Evolutionary conservation across 1,284 basidiomycete genomes (phyloP).

Genomic region (Golubevia pallescens): DNA sequence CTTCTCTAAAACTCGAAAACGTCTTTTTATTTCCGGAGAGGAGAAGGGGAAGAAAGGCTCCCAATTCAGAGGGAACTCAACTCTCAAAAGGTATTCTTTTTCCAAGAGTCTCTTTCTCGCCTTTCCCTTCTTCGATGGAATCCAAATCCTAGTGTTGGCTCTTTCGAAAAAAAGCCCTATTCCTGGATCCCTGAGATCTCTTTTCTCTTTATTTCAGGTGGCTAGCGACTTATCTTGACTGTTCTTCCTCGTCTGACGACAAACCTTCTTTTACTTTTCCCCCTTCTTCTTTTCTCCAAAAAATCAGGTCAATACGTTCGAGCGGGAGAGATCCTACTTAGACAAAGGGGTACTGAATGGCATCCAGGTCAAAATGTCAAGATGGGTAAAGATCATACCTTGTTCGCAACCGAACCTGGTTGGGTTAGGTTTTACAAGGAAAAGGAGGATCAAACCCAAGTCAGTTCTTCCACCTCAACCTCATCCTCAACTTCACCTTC

Average conservation of each 20-base stretch:
- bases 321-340: slow-evolving; percentile 55
- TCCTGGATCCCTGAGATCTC: too few relatives aligned
- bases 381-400: slow-evolving; percentile 61
- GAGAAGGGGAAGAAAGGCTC: too few relatives aligned
- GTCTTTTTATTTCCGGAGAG: too few relatives aligned
- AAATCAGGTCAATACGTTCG: slow-evolving; percentile 38
- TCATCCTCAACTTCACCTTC: slow-evolving; percentile 17
- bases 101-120: slow-evolving; percentile 1
- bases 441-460: slow-evolving; percentile 7
- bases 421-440: slow-evolving; percentile 60
- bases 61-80: too few relatives aligned
- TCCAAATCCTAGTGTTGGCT: not conserved
- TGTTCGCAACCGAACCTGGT: slow-evolving; percentile 54
- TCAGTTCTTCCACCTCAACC: slow-evolving; percentile 14
- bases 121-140: slow-evolving; percentile 1
- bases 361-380: slow-evolving; percentile 55
- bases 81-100: too few relatives aligned
- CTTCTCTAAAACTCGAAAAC: too few relatives aligned
- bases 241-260: not conserved
- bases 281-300: not conserved
- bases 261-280: not conserved
- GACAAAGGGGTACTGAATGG: slow-evolving; percentile 61
- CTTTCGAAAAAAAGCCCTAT: too few relatives aligned
- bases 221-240: not conserved
- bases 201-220: not conserved